These are phyloP conservation scores for Pestalotiopsis sp. DNA, from an alignment of 2,329 filamentous ascomycete species.

Conservation along the genomic window DNA sequence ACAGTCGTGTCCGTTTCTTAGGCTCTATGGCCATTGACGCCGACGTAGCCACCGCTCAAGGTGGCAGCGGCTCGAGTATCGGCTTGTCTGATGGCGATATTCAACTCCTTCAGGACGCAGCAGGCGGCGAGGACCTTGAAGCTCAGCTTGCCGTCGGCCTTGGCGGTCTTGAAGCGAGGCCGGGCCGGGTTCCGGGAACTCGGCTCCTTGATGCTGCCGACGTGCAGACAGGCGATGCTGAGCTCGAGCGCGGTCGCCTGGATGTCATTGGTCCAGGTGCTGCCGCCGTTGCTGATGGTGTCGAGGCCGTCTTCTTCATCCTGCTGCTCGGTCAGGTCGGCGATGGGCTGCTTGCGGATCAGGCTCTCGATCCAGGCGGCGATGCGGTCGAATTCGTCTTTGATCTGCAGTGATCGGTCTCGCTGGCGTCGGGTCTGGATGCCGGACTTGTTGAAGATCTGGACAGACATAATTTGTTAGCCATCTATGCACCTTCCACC, in stretches of 20 bases:
- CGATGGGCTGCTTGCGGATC: constrained; percentile 31
- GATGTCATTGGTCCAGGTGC: neutral
- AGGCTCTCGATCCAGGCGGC: constrained; percentile 42
- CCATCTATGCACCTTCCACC: too few species aligned
- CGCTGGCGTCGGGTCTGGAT: constrained; percentile 52
- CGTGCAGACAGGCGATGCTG: constrained; percentile 32
- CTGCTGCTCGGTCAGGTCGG: constrained; percentile 15
- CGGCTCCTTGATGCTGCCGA: constrained; percentile 16
- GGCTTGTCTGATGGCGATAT: constrained; percentile 23
- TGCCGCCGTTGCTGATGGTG: neutral
- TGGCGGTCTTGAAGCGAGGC: constrained; percentile 12
- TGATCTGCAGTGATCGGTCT: constrained; percentile 53
- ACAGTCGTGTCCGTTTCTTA: neutral
- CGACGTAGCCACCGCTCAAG: constrained; percentile 22
- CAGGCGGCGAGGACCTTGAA: constrained; percentile 34
- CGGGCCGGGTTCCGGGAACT: neutral
- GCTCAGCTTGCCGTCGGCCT: constrained; percentile 25
- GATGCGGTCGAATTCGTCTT: constrained; percentile 53
- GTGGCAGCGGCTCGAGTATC: constrained; percentile 19
- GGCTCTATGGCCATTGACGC: constrained; percentile 17
- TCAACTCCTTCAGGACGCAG: constrained; percentile 31
- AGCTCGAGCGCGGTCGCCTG: constrained; percentile 25
- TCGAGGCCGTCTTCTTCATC: constrained; percentile 11
- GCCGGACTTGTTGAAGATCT: constrained; percentile 53
- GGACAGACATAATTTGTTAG: neutral